phyloP scores from a whole-genome alignment of 352 stramenopile genomes.

The Phytophthora kernoviae region DNA sequence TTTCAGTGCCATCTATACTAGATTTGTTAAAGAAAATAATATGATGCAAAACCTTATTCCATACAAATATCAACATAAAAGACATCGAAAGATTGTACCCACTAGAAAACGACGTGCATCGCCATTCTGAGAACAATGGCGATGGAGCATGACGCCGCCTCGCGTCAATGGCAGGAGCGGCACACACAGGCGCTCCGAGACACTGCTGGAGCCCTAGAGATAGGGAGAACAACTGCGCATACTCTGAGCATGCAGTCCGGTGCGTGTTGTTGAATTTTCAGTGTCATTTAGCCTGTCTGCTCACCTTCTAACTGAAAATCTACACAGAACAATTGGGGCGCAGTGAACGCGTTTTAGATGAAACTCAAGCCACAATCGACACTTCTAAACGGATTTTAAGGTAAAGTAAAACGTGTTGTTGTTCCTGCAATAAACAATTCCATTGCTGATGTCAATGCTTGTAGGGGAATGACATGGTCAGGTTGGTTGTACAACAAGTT shows the following conservation, averaged over 20 bases:
- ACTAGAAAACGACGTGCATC: background rate
- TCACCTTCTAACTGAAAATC: background rate
- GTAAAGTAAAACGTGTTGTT: constrained; percentile 6
- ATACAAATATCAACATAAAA: too few species aligned
- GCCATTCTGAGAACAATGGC: constrained; percentile 7
- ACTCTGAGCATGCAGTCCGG: constrained; percentile 66
- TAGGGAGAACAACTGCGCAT: constrained; percentile 64
- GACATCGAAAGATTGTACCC: too few species aligned
- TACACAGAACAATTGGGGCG: constrained; percentile 59
- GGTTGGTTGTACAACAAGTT: constrained; percentile 83
- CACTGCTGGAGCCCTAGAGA: constrained; percentile 53
- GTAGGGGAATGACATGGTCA: constrained; percentile 78
- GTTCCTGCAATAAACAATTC: background rate
- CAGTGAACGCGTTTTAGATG: constrained; percentile 59
- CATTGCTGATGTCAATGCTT: background rate
- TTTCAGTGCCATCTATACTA: too few species aligned
- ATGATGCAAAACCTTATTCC: too few species aligned
- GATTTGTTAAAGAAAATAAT: too few species aligned
- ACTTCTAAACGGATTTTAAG: constrained; percentile 63
- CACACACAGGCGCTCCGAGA: constrained; percentile 57
- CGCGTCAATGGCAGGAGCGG: constrained; percentile 34
- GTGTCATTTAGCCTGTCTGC: background rate
- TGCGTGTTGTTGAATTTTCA: constrained; percentile 9
- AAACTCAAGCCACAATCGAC: constrained; percentile 63
- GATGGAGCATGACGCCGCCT: background rate